These are phyloP conservation scores for Gonium pectorale DNA, from an alignment of 139 green algal genomes.

Conservation along the genomic window DNA sequence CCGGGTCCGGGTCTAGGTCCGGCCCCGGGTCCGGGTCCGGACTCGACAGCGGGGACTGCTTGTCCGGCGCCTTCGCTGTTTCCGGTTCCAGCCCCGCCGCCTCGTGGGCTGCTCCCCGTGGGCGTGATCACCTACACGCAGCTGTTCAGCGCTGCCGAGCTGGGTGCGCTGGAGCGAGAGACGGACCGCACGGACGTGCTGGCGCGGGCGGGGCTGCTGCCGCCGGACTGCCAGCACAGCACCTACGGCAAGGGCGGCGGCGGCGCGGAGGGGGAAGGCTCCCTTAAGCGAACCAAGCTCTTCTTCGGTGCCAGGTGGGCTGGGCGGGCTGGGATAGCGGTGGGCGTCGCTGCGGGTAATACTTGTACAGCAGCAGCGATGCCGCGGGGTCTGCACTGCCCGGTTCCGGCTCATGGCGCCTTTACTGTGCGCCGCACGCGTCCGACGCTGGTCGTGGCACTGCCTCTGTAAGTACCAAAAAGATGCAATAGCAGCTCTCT, in stretches of 20 bases:
- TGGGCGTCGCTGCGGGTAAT: no score
- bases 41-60: no score
- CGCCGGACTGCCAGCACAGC: conserved; percentile 67
- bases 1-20: no score
- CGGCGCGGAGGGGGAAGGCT: background rate
- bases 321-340: background rate
- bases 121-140: conserved; percentile 69
- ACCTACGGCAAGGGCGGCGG: conserved; percentile 15
- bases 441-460: no score
- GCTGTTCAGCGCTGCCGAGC: conserved; percentile 46
- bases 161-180: conserved; percentile 62
- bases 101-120: conserved; percentile 60
- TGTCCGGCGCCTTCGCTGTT: background rate
- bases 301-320: conserved; percentile 76
- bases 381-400: no score
- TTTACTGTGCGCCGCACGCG: no score
- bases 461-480: no score
- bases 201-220: conserved; percentile 49
- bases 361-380: no score
- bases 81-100: background rate
- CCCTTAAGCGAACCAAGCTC: conserved; percentile 78
- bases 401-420: no score
- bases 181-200: conserved; percentile 55
- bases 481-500: no score
- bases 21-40: no score